Conservation (phyloP, 2,329 filamentous ascomycete species). For the Paraphaeosphaeria sporulosa region DNA sequence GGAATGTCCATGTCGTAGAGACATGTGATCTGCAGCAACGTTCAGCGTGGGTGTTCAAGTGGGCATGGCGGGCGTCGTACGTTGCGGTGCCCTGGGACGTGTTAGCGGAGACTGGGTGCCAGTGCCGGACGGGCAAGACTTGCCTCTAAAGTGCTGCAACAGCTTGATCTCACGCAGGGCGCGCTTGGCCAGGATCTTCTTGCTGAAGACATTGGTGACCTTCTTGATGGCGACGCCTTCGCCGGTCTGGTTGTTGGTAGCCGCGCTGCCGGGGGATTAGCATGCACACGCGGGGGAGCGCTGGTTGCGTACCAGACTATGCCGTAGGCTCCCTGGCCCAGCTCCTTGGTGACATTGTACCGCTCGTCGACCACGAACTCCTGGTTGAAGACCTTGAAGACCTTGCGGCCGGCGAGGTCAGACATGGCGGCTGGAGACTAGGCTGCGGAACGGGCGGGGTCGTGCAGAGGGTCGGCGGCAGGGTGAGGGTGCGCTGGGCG, state of each 20-base stretch:
- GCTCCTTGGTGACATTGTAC: slow-evolving; percentile 98
- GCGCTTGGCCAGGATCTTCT: slow-evolving; percentile 99
- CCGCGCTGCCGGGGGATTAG: slow-evolving; percentile 69
- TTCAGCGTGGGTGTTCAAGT: slow-evolving; percentile 48
- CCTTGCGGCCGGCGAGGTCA: slow-evolving; percentile 75
- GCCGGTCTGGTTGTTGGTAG: slow-evolving; percentile 86
- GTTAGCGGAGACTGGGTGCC: slow-evolving; percentile 29
- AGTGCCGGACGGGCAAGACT: slow-evolving; percentile 19
- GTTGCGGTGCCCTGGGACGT: slow-evolving; percentile 54
- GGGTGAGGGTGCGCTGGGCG: slow-evolving; percentile 5
- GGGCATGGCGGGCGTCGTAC: slow-evolving; percentile 37
- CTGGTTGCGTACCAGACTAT: slow-evolving; percentile 82
- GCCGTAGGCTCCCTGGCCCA: slow-evolving; percentile 97
- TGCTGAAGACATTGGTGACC: slow-evolving; percentile 99
- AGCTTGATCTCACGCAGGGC: slow-evolving; percentile 98
- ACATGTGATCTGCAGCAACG: slow-evolving; percentile 81
- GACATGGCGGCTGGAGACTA: slow-evolving; percentile 55
- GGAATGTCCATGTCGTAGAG: slow-evolving; percentile 99
- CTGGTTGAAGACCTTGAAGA: slow-evolving; percentile 82
- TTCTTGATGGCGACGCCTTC: slow-evolving; percentile 99
- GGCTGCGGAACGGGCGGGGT: slow-evolving; percentile 9
- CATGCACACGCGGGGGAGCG: slow-evolving; percentile 13
- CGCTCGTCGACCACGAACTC: slow-evolving; percentile 98
- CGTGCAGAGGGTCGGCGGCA: not conserved
- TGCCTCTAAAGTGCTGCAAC: slow-evolving; percentile 87